These are phyloP conservation scores for Salix suchowensis DNA, from an alignment of 345 rosid species.

Conservation along the genomic window DNA sequence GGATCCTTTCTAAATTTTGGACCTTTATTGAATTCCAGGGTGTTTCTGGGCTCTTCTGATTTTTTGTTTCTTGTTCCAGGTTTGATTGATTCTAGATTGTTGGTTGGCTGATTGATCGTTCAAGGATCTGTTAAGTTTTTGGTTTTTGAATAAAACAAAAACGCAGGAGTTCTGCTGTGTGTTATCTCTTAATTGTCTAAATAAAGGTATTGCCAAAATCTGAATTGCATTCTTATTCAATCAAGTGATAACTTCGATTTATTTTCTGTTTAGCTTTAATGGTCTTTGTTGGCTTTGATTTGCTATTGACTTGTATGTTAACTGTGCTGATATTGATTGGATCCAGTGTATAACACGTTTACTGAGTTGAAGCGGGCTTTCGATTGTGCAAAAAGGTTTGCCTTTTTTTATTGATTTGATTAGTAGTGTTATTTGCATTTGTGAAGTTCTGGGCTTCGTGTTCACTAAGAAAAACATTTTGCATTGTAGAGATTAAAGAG, in stretches of 20 bases:
- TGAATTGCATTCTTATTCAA: background rate
- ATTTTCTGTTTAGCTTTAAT: background rate
- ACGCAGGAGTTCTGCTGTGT: conserved; percentile 21
- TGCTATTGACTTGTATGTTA: background rate
- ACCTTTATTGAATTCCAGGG: conserved; percentile 18
- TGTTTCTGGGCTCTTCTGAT: conserved; percentile 12
- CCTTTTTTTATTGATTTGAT: conserved; percentile 8
- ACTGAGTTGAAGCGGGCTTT: background rate
- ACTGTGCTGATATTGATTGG: conserved; percentile 20
- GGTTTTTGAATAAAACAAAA: conserved; percentile 11
- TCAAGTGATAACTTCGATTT: conserved; percentile 6
- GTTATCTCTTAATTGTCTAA: conserved; percentile 20
- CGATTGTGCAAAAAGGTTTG: background rate
- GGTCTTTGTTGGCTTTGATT: conserved; percentile 9
- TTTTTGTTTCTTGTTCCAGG: conserved; percentile 26
- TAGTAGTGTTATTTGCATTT: conserved; percentile 14
- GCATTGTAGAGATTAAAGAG: conserved; percentile 23
- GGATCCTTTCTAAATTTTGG: conserved; percentile 33
- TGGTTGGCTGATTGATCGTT: conserved; percentile 35
- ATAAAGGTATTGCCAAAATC: conserved; percentile 38
- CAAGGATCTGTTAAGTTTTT: conserved; percentile 49
- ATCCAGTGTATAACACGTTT: conserved; percentile 25
- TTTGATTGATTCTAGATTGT: conserved; percentile 23
- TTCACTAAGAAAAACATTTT: conserved; percentile 15
- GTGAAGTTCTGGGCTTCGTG: conserved; percentile 2